A percentile compares a stretch with the other conserved stretches of the same genome.
Conservation (phyloP, 192 early-diverging fungal genomes). For the Coemansia aciculifera region DNA sequence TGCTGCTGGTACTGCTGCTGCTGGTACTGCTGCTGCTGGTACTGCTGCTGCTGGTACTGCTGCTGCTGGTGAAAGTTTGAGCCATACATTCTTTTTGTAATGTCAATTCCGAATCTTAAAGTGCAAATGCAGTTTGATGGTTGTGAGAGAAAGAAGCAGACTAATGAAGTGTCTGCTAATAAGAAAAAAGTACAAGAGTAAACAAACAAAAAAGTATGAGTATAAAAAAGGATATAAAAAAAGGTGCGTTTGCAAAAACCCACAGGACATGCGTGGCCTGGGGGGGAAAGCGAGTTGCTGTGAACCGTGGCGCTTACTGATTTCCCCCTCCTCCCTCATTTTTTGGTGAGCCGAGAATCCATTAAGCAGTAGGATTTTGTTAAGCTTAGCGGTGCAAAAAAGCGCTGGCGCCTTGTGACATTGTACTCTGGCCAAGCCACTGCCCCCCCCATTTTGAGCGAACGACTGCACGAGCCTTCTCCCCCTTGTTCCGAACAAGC, state of each 20-base stretch:
- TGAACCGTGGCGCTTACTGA: neutral
- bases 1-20: no score
- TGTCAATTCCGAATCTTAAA: neutral
- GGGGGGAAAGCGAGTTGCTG: neutral
- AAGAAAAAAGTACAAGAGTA: neutral
- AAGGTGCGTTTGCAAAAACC: neutral
- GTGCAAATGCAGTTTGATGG: neutral
- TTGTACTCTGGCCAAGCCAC: neutral
- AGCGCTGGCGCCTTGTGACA: neutral
- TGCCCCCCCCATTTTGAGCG: neutral
- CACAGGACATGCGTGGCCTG: neutral
- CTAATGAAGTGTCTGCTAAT: constrained; percentile 4
- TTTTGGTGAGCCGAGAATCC: neutral
- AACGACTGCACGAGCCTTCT: neutral
- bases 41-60: no score
- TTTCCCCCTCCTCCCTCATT: neutral
- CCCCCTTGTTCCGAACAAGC: neutral
- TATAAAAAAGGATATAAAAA: neutral
- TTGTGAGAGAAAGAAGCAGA: constrained; percentile 4
- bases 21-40: no score
- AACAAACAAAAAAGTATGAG: neutral
- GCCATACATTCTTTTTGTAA: neutral
- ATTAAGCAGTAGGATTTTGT: neutral
- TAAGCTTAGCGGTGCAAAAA: neutral
- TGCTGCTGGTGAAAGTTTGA: neutral